Base-by-base conservation (phyloP, 2,329 filamentous ascomycete species). In the Escovopsis sp. region DNA sequence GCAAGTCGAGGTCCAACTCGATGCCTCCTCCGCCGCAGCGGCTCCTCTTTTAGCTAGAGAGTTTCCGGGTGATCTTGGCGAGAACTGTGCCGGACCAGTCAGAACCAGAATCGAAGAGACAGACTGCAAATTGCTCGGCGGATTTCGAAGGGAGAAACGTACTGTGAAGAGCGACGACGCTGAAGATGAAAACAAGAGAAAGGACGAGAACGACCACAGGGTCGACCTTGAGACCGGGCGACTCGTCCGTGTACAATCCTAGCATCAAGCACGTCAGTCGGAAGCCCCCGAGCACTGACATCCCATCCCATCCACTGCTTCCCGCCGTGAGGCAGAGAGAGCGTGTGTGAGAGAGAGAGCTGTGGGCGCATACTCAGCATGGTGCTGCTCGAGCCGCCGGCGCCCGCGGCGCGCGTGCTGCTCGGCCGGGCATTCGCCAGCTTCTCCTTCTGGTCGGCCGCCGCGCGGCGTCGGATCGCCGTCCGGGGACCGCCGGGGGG, bases 211-310 rank as follows among this genome's bases (percentile, higher is more conserved):
- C 89, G 51, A 98, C 88, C 46, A 98, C 91, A 19, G 91, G 91
- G 64, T 98, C 91, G 51, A 98, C 91, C 72, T 95, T 94, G 57
- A 98, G 72, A 48, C 91, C 91, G 45, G 91, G 91, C 51, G 85
- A 94, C 72, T 98, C 91, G 61, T 98, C 91, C 45, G 91, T 98
- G 78, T 98, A 98, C 37, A 98, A 81, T 66, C 78, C 82, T 87
- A 30, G 28, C 28, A 30, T 6, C 36, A 32, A 26, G 10, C 15
- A 28, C 18, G 41, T 45, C 36, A 45, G 44, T 34, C 12, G 32
- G 10, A 6, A 6, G 10, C 6, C 10, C 10, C 28, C 28, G 10
- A 30, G 28, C 28, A 6, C 10, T 30, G 6, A 10, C 28, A 15
- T 15, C 15, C 28, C 28, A 30, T 30, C 28, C 28, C 18, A 36